Base-by-base conservation (phyloP, 495 filamentous ascomycete species). In the Hyaloscypha variabilis region DNA sequence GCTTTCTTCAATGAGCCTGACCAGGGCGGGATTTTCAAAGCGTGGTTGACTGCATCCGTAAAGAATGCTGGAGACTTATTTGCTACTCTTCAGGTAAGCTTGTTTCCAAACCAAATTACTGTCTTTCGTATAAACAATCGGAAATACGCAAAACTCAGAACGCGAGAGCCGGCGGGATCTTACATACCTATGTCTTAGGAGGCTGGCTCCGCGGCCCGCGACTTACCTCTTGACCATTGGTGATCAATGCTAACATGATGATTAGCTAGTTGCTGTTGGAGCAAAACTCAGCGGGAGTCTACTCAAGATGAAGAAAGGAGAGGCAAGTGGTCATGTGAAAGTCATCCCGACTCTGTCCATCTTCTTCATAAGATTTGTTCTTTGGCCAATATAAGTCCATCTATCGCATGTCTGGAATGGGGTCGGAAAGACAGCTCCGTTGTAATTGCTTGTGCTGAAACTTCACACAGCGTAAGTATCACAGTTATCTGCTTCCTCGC, bases 21-120 rank as follows among this genome's bases (percentile, higher is more conserved):
- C 19, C 74, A 90, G 13, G 91, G 90, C 1, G 90, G 91, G 3
- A 85, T 86, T 52, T 82, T 89, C 60, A 87, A 82, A 46, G 87
- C 87, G 2, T 93, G 89, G 90, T 75, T 93, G 64, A 91, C 88
- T 3, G 76, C 79, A 0, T 85, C 85, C 24, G 69, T 91, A 49
- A 79, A 84, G 67, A 90, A 90, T 64, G 78, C 91, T 17, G 89
- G 91, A 1, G 81, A 83, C 1, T 77, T 93, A 5, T 94, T 94
- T 69, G 87, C 90, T 1, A 80, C 84, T 1, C 75, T 92, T 28
- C 90, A 91, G 71, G n/a, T n/a, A n/a, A n/a, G n/a, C n/a, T n/a
- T n/a, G n/a, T n/a, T n/a, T n/a, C n/a, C n/a, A n/a, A n/a, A n/a
- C n/a, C n/a, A n/a, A n/a, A n/a, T n/a, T n/a, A n/a, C n/a, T n/a